A percentile compares a stretch with the other conserved stretches of the same genome.
Conservation (phyloP, 2,329 filamentous ascomycete genomes). For the Dactylonectria estremocensis region DNA sequence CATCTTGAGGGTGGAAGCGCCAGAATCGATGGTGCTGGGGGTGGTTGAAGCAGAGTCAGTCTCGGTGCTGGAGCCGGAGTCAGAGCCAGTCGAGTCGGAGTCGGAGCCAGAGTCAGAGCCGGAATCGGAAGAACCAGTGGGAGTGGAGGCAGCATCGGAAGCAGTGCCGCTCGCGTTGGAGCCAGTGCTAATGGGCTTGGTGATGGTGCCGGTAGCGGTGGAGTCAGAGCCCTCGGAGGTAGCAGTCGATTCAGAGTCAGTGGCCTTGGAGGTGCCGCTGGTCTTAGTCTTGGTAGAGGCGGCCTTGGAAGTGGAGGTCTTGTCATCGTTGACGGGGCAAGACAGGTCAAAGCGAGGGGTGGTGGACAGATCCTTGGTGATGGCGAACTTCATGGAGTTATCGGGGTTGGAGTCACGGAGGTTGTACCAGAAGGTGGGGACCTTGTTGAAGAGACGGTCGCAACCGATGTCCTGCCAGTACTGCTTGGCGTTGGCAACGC, state of each 20-base stretch:
- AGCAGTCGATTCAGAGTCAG: conserved; percentile 32
- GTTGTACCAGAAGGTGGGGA: conserved; percentile 74
- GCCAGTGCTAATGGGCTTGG: conserved; percentile 23
- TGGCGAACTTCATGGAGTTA: conserved; percentile 71
- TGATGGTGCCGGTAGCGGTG: conserved; percentile 31
- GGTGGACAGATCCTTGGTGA: conserved; percentile 68
- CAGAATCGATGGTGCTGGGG: conserved; percentile 33
- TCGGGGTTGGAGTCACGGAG: conserved; percentile 74
- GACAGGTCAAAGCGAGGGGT: conserved; percentile 67
- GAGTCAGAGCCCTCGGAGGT: conserved; percentile 21
- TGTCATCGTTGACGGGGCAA: conserved; percentile 55
- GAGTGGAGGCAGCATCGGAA: not conserved
- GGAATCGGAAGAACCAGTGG: conserved; percentile 16
- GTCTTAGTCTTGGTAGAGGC: conserved; percentile 34
- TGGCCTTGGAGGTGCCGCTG: conserved; percentile 31
- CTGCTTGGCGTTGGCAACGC: conserved; percentile 70
- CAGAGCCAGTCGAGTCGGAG: conserved; percentile 11
- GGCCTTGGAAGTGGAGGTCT: conserved; percentile 35
- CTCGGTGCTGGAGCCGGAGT: conserved; percentile 22
- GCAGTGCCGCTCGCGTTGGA: conserved; percentile 4
- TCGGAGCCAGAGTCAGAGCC: conserved; percentile 23
- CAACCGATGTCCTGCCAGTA: conserved; percentile 77
- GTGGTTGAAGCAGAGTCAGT: conserved; percentile 30
- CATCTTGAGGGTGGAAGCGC: conserved; percentile 37
- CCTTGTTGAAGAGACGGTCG: conserved; percentile 68